phyloP scores from a whole-genome alignment of 108 stramenopile species.

The Licmophora abbreviata region DNA sequence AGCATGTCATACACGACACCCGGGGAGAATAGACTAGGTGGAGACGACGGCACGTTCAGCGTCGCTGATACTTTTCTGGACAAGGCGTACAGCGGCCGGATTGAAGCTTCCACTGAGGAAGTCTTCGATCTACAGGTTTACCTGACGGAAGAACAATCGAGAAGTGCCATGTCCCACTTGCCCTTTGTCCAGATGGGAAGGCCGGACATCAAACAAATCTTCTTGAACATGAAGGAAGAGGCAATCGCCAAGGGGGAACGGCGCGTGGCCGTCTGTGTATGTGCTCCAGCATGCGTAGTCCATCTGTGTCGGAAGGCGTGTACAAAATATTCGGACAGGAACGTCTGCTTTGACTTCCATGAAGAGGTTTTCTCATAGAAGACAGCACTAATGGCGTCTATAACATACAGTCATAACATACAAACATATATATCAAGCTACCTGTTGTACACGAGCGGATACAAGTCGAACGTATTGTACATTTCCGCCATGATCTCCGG shows the following conservation, averaged over 20 bases:
- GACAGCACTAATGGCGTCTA: too few species aligned
- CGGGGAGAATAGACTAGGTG: neutral
- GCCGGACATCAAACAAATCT: constrained; percentile 23
- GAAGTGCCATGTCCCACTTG: neutral
- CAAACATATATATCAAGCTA: too few species aligned
- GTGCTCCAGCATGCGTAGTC: constrained; percentile 25
- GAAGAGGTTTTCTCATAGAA: constrained; percentile 8
- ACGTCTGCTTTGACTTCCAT: constrained; percentile 25
- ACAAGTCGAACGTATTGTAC: constrained; percentile 84
- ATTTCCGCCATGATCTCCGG: constrained; percentile 75
- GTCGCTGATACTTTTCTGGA: neutral
- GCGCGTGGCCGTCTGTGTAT: constrained; percentile 37
- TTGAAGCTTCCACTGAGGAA: neutral
- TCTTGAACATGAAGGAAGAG: constrained; percentile 18
- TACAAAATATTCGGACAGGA: constrained; percentile 10
- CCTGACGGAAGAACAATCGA: constrained; percentile 10
- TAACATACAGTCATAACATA: too few species aligned
- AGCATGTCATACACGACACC: neutral
- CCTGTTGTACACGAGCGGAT: constrained; percentile 9
- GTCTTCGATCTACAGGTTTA: constrained; percentile 20
- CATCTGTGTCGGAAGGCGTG: constrained; percentile 13
- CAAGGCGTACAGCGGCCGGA: neutral
- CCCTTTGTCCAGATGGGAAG: constrained; percentile 15
- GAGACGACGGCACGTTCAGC: neutral
- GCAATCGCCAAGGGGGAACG: constrained; percentile 18